Evolutionary conservation across 306 rosid species (phyloP).

Genomic region (Leucaena leucocephala): DNA sequence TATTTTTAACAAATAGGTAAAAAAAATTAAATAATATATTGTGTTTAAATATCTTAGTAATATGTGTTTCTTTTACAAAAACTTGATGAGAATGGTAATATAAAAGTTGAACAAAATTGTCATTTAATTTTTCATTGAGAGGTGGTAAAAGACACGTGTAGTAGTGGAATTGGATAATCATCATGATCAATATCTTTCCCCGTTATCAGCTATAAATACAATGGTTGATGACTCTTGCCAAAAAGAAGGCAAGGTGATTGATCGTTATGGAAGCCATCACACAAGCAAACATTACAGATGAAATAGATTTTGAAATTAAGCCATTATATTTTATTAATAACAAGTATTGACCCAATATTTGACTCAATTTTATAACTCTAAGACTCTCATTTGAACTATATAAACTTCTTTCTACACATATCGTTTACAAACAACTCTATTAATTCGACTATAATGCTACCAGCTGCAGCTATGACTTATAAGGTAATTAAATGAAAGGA

Average conservation of each 20-base stretch:
- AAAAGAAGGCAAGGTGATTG: neutral
- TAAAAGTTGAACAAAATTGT: neutral
- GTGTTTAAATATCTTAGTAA: neutral
- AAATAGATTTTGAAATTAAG: neutral
- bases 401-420: slow-evolving; percentile 31
- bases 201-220: neutral
- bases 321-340: neutral
- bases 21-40: neutral
- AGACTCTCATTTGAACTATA: slow-evolving; percentile 35
- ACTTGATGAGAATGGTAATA: neutral
- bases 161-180: neutral
- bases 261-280: slow-evolving; percentile 16
- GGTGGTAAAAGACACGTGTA: neutral
- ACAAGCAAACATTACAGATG: neutral
- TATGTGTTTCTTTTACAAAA: neutral
- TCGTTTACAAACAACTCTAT: neutral
- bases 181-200: neutral
- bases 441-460: slow-evolving; percentile 27
- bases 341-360: slow-evolving; percentile 1
- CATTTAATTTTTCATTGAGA: neutral
- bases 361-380: slow-evolving; percentile 22
- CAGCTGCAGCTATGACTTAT: slow-evolving; percentile 29
- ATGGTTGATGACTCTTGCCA: neutral
- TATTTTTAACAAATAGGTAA: neutral
- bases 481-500: slow-evolving; percentile 4